Evolutionary conservation across 2,329 filamentous ascomycete species (phyloP).

Genomic region (Hymenoscyphus fructigenus): DNA sequence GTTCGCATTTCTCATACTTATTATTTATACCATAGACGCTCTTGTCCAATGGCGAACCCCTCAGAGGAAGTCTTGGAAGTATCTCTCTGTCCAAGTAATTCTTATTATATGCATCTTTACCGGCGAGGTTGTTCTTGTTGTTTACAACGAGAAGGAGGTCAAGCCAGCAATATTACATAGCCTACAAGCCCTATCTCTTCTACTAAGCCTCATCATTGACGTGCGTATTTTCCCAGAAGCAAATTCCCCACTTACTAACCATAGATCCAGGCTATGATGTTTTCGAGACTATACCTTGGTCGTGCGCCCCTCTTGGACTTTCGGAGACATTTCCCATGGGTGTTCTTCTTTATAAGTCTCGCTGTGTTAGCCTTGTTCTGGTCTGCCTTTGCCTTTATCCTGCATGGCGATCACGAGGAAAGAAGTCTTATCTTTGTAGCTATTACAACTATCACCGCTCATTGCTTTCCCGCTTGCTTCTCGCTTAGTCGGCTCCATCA

Average conservation of each 20-base stretch:
- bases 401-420: neutral
- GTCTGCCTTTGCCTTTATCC: neutral
- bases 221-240: neutral
- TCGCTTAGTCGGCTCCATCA: too few species aligned
- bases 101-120: too few species aligned
- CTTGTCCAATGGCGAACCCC: too few species aligned
- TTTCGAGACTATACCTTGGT: neutral
- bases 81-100: too few species aligned
- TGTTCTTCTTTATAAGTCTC: neutral
- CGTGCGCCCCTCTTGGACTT: slow-evolving; percentile 1
- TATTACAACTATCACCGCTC: neutral
- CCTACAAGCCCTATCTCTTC: too few species aligned
- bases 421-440: slow-evolving; percentile 1
- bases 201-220: too few species aligned
- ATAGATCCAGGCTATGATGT: slow-evolving; percentile 2
- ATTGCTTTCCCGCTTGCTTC: neutral
- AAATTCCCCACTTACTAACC: neutral
- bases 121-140: too few species aligned
- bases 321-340: slow-evolving; percentile 4
- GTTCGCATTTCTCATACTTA: neutral
- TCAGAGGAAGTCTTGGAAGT: too few species aligned
- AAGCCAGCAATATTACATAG: too few species aligned
- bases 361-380: slow-evolving; percentile 3
- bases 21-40: too few species aligned
- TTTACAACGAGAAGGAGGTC: too few species aligned